Evolutionary conservation across 2,329 filamentous ascomycete genomes (phyloP), one percentile per base, ranked within the genome.

Genomic region (Nemania bipapillata): DNA sequence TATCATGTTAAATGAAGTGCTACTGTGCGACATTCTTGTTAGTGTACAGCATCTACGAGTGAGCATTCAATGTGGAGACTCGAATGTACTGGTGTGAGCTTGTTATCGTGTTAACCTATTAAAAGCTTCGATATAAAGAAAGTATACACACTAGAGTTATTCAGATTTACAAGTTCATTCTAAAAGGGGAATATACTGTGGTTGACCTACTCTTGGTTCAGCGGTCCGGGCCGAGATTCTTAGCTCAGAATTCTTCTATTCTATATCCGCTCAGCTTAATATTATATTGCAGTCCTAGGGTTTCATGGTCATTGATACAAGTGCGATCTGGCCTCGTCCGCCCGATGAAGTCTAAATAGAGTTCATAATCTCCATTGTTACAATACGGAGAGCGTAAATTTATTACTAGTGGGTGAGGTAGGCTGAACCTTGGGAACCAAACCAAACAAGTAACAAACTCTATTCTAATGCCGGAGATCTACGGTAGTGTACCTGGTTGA

Each of bases 341-440:
- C 52, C 20, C 40, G 35, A 54, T 59, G 68, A 69, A 49, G 65
- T 70, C 56, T 42, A 63, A 68, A 70, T 66, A 70, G 45, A 68
- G 49, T 68, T 65, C 22, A 45, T 11, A 60, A 55, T 55, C 53
- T 3, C 60, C 52, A 58, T 32, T 30, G 37, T 37, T 55, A 55
- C 63, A 20, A 58, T 58, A 56, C 12, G n/a, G 42, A 47, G 26
- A 40, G 57, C 11, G 26, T 15, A 24, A 52, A 62, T 65, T 55
- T 47, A 55, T 64, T 20, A 62, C 47, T 55, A 49, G 60, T 62
- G 52, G 47, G 52, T 53, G 68, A 67, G 49, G 30, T 17, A 54
- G 68, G 65, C 60, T 67, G 47, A 66, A 66, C 68, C 64, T 62
- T 68, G 54, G 24, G 50, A 65, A 35, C 30, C 12, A 53, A 62